Evolutionary conservation across 2,329 filamentous ascomycete species (phyloP), one percentile per base, ranked within the genome.

Genomic region (Dactylellina parvicollis): DNA sequence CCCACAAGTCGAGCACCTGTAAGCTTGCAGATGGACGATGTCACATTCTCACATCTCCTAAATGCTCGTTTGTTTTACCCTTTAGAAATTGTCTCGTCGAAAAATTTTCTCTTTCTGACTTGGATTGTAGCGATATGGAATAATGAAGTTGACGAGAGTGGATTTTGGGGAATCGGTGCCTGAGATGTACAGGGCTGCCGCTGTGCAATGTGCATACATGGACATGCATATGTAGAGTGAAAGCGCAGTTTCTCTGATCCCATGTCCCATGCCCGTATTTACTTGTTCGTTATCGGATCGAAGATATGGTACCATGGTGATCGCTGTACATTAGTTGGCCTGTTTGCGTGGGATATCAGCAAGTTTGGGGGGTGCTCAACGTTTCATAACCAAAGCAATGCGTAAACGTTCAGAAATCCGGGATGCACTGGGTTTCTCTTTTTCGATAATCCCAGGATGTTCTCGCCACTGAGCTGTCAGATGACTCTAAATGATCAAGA

Each of bases 21-120:
- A 22, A 47, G 40, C 42, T 4, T 69, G 64, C 64, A 69, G 40
- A 69, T 69, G 55, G 46, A 42, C 50, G 42, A 56, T 65, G 30
- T 55, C 38, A 28, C 28, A 42, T 42, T 59, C 42, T 18, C 54
- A 26, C 52, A 46, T 46, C n/a, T n/a, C n/a, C 60, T 14, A n/a
- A 42, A 28, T 22, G 18, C 44, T 69, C 36, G 16, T 59, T 60
- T 30, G 34, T 24, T 60, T 69, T 60, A 20, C 46, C 64, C 5
- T 46, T 46, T 46, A 46, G 7, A 34, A 34, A 14, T 34, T 14
- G 30, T 34, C 5, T 34, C 30, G 30, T n/a, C n/a, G n/a, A n/a
- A n/a, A n/a, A n/a, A n/a, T n/a, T n/a, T n/a, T n/a, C n/a, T n/a
- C n/a, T n/a, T n/a, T n/a, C n/a, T n/a, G n/a, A n/a, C n/a, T n/a